Evolutionary conservation across 192 early-diverging fungal genomes (phyloP).

Genomic region (Paraglomus brasilianum): DNA sequence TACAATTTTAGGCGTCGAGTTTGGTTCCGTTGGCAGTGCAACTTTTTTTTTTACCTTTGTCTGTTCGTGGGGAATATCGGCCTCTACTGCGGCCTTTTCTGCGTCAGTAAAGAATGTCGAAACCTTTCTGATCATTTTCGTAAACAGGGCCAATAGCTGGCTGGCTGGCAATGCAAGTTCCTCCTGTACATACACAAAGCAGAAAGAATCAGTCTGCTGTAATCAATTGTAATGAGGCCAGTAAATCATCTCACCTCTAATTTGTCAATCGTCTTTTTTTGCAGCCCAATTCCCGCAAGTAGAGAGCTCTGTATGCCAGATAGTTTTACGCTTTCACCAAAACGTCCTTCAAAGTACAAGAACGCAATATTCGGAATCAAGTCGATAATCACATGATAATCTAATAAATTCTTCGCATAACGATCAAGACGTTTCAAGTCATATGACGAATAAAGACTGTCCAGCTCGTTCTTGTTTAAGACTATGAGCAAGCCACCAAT

Average conservation of each 20-base stretch:
- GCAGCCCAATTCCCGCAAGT: conserved; percentile 85
- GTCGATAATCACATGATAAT: conserved; percentile 97
- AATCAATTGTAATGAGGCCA: neutral
- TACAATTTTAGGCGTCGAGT: conserved; percentile 2
- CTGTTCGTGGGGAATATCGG: conserved; percentile 42
- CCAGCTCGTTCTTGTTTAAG: conserved; percentile 37
- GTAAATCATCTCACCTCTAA: conserved; percentile 52
- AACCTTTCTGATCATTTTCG: conserved; percentile 89
- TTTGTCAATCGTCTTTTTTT: conserved; percentile 88
- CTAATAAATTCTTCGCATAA: conserved; percentile 94
- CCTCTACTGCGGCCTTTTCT: conserved; percentile 51
- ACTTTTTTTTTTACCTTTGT: conserved; percentile 36
- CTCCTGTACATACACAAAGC: conserved; percentile 42
- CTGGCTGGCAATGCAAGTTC: conserved; percentile 80
- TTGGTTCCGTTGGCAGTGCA: conserved; percentile 29
- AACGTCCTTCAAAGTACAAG: conserved; percentile 73
- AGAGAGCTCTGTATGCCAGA: conserved; percentile 87
- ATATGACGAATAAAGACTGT: conserved; percentile 64
- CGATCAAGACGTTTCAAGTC: conserved; percentile 95
- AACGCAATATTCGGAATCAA: conserved; percentile 79
- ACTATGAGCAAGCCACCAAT: neutral
- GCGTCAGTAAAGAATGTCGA: conserved; percentile 65
- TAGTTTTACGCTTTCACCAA: conserved; percentile 62
- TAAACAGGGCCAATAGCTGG: conserved; percentile 92
- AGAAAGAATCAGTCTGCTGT: neutral